Conservation (phyloP, 1,139 yeast species). For the Zygoascus hellenicus region DNA sequence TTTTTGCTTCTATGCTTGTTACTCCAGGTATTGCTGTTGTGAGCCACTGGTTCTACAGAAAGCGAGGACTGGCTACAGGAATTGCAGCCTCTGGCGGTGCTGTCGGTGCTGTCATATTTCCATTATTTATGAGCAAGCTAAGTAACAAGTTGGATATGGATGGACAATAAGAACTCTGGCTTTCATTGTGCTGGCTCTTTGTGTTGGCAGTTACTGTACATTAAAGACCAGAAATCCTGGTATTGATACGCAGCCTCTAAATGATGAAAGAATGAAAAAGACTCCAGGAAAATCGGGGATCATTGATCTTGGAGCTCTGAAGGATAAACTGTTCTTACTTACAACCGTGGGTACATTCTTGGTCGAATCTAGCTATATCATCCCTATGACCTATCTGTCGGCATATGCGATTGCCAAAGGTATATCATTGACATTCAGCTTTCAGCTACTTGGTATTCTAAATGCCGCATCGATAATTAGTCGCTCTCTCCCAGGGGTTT, state of each 20-base stretch:
- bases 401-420: slow-evolving; percentile 46
- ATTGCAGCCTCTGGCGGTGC: slow-evolving; percentile 58
- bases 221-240: slow-evolving; percentile 40
- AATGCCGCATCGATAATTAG: slow-evolving; percentile 47
- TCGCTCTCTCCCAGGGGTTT: slow-evolving; percentile 42
- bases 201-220: slow-evolving; percentile 37
- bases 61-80: slow-evolving; percentile 53
- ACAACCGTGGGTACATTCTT: slow-evolving; percentile 42
- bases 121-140: slow-evolving; percentile 47
- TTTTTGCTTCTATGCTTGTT: slow-evolving; percentile 54
- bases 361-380: slow-evolving; percentile 45
- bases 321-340: slow-evolving; percentile 39
- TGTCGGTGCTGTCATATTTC: slow-evolving; percentile 56
- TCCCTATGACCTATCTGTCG: slow-evolving; percentile 47
- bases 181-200: slow-evolving; percentile 40
- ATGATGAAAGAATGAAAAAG: neutral
- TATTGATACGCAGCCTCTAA: neutral
- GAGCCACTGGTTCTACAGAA: slow-evolving; percentile 55
- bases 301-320: slow-evolving; percentile 39
- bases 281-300: neutral
- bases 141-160: slow-evolving; percentile 47
- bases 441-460: slow-evolving; percentile 40
- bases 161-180: slow-evolving; percentile 60
- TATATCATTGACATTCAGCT: slow-evolving; percentile 39
- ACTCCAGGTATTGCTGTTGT: slow-evolving; percentile 57